Base-by-base conservation (phyloP, 2,329 filamentous ascomycete genomes). In the Conoideocrella luteorostrata region DNA sequence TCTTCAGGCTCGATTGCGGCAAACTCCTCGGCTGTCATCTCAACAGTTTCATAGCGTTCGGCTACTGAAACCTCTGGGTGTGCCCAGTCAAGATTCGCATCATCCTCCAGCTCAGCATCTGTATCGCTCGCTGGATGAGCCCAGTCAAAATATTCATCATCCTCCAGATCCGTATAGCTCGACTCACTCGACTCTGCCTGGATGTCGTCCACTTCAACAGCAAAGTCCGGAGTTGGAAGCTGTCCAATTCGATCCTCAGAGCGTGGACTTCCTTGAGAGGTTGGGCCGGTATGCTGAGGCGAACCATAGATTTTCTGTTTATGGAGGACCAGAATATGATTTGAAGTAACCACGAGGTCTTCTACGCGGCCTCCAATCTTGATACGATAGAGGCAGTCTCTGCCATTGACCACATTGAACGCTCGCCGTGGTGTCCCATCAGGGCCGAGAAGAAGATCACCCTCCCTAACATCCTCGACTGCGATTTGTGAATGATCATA, bases 361-460 rank as follows among this genome's bases (percentile, higher is more conserved):
- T 75, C 71, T 45, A 63, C 57, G 15, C 47, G 30, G 26, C 50
- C 52, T 4, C 48, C 61, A n/a, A 74, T 61, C 50, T 67, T 67
- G 55, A 74, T 71, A 39, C 70, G 68, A 54, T 74, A 74, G 3
- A 74, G 64, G 30, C 59, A 63, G 40, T 74, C 70, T 47, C 58
- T 56, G 35, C 72, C 72, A 40, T 51, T 68, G 45, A 74, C 70
- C 28, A 71, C 62, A 52, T 74, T 75, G 59, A 72, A 74, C 9
- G 67, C 71, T 33, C 63, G 67, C 46, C 71, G 67, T 51, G 69
- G 58, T 15, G 55, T 58, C 45, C 70, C 70, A 47, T 74, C 71
- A 23, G 71, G 71, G 45, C 71, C 71, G 11, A 74, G 57, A 39
- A 74, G 67, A 13, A 70, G 48, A 54, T 73, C 69, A 13, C 71